These are phyloP conservation scores for Saturnispora bothae DNA, from an alignment of 805 yeast genomes.

Conservation along the genomic window DNA sequence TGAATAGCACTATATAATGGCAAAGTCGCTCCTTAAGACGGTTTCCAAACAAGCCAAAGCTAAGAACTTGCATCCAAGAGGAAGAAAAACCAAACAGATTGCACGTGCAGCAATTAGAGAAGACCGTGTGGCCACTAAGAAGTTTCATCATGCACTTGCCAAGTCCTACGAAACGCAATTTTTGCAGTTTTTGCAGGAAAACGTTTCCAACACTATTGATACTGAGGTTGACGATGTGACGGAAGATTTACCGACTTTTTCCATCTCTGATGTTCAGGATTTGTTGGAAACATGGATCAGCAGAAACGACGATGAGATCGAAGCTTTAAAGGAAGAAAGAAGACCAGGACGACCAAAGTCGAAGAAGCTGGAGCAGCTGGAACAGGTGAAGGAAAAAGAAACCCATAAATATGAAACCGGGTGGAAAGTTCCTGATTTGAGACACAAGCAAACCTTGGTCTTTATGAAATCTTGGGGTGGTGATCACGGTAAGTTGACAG, in stretches of 20 bases:
- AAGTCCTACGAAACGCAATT: constrained; percentile 52
- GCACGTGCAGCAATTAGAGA: constrained; percentile 84
- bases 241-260: constrained; percentile 29
- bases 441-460: constrained; percentile 47
- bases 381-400: constrained; percentile 54
- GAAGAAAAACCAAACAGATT: constrained; percentile 77
- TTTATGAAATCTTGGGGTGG: constrained; percentile 71
- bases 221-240: constrained; percentile 21
- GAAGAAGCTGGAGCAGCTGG: constrained; percentile 56
- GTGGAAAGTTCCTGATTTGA: constrained; percentile 58
- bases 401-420: constrained; percentile 58
- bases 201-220: constrained; percentile 30
- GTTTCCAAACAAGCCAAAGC: constrained; percentile 40
- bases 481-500: constrained; percentile 63
- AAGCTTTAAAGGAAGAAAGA: constrained; percentile 47
- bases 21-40: constrained; percentile 56
- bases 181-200: constrained; percentile 48
- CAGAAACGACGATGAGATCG: constrained; percentile 69
- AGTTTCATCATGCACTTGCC: constrained; percentile 45
- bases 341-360: constrained; percentile 84
- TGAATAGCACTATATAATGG: no score
- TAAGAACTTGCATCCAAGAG: constrained; percentile 69
- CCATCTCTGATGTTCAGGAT: constrained; percentile 46
- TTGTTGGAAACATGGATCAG: constrained; percentile 53
- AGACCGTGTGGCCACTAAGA: constrained; percentile 51